A percentile compares a stretch with the other conserved stretches of the same genome.
Conservation (phyloP, 2,329 filamentous ascomycete genomes). For the Phialophora macrospora region DNA sequence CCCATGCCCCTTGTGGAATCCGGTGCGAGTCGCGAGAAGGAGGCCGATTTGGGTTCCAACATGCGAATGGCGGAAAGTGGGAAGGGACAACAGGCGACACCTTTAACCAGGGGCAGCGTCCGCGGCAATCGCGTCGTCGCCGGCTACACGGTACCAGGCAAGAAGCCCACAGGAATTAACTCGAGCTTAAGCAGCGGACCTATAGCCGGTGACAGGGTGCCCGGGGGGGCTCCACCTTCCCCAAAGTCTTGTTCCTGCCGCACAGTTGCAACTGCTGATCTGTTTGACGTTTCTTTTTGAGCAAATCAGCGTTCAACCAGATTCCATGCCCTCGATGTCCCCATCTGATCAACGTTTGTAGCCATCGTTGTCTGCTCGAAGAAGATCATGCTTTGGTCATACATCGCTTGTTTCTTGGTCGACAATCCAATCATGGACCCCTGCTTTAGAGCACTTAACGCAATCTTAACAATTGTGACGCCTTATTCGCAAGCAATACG, state of each 20-base stretch:
- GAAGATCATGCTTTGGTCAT: not conserved
- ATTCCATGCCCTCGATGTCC: not conserved
- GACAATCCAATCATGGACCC: constrained; percentile 8
- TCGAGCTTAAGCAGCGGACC: not conserved
- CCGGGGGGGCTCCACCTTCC: not conserved
- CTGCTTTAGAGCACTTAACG: not conserved
- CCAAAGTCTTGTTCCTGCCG: not conserved
- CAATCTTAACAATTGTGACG: constrained; percentile 16
- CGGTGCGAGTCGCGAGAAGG: not conserved
- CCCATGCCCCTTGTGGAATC: constrained; percentile 1
- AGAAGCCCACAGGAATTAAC: not conserved
- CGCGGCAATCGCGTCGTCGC: not conserved
- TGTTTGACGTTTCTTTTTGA: not conserved
- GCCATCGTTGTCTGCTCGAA: not conserved
- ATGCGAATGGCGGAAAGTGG: constrained; percentile 1
- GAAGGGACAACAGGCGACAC: not conserved
- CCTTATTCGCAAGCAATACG: not conserved
- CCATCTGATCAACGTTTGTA: not conserved
- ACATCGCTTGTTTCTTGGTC: not conserved
- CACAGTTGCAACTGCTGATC: not conserved
- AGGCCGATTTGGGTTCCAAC: not conserved
- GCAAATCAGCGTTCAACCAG: not conserved
- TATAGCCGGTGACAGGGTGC: not conserved
- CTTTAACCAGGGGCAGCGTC: constrained; percentile 1
- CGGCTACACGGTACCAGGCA: too few species aligned